Base-by-base conservation (phyloP, 495 filamentous ascomycete species). In the Penicillium canariense region DNA sequence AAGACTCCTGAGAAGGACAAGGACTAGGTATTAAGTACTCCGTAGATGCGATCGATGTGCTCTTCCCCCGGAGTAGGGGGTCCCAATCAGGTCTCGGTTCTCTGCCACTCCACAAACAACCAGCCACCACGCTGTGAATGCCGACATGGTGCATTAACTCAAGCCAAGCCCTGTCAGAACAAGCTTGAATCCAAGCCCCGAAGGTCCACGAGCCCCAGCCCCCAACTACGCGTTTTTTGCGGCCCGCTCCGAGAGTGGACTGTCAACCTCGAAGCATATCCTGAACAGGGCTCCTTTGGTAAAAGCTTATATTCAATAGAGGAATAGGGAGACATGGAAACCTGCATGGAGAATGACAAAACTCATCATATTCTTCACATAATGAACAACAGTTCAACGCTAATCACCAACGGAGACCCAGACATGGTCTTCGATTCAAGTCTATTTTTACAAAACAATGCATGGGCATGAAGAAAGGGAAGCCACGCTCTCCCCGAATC, bases 391-490 rank as follows among this genome's bases (percentile, higher is more conserved):
- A 61, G 56, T 61, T 60, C 58, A 68, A 64, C 69, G 72, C 70
- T 72, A 75, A 75, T 73, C 67, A 65, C 68, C 68, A 69, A 65
- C 59, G 67, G 51, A 56, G 64, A 69, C 60, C 59, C 55, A 56
- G 64, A 60, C 59, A 39, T 40, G 60, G 60, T 50, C 46, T 58
- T 58, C 67, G 49, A 48, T 58, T 55, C 61, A 71, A 74, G 66
- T 75, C 72, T 75, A 75, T 71, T 73, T 75, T 73, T 75, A 73
- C 70, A 68, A 55, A 65, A 57, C 65, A 58, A 69, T 72, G 71
- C 66, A 68, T 57, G 48, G 52, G 53, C 30, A 48, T 49, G 49
- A 50, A 60, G 46, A 2, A 17, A 48, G 31, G 42, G 56, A 62
- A 48, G 56, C 44, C 60, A 22, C 31, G 11, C 31, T 60, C 48